Evolutionary conservation across 129 eudicot species (phyloP), one percentile per base, ranked within the genome.

Genomic region (Artemisia tridentata): DNA sequence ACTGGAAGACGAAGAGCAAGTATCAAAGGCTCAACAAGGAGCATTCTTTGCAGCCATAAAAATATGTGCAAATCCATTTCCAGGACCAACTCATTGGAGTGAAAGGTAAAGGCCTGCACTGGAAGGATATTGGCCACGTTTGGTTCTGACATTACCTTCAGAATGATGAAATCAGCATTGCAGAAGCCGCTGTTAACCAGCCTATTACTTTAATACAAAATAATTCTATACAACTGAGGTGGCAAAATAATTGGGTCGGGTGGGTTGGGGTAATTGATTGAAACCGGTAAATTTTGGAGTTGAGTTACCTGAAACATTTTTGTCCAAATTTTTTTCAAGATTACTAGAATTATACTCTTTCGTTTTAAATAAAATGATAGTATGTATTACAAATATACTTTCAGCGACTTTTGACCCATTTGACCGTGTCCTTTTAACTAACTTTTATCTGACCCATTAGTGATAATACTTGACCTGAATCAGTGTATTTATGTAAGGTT

Each of bases 61-160:
- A 12, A 86, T 87, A 21, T 88, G 99, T 27, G 97, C 96, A 66
- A 95, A 95, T 65, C 79, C 85, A 16, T 95, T 95, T 75, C 97
- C 97, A 8, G 96, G 90, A 80, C 81, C 89, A 54, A 95, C 99
- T 48, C 97, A 95, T 58, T 95, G 99, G 99, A 95, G 99, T 79
- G 97, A 90, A 78, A 97, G 93, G 54, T 97, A 95, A 81, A 85
- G 90, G 85, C 89, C 75, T 65, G 99, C 99, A 63, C 88, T 95
- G 87, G 81, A 85, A 65, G 68, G 90, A 15, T 90, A 71, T 59
- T 95, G 99, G 99, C 97, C 99, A 31, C 96, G 83, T 73, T 82
- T 95, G 61, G 79, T 95, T 60, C 83, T 91, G 16, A 81, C 75
- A 3, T 78, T 95, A 45, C 87, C 97, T 59, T 86, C 86, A 4